Conservation (phyloP, 495 filamentous ascomycete species). For the Trichoderma erinaceum region DNA sequence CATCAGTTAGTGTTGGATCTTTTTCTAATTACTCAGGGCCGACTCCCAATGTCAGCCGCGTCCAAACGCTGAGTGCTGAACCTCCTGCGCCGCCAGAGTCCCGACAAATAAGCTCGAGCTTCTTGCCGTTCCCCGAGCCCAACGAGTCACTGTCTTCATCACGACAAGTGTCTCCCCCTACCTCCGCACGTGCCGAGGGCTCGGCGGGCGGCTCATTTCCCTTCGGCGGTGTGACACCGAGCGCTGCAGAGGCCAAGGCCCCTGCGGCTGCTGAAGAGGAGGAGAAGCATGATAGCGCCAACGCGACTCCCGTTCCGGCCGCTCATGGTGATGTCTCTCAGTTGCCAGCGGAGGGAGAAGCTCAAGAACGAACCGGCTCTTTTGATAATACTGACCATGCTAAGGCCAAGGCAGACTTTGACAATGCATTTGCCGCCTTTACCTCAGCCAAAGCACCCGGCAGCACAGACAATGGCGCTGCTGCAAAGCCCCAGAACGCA, state of each 20-base stretch:
- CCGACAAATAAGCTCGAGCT: slow-evolving; percentile 65
- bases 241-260: background rate
- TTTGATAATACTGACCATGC: slow-evolving; percentile 51
- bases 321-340: slow-evolving; percentile 8
- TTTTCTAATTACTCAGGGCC: slow-evolving; percentile 49
- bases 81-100: slow-evolving; percentile 59
- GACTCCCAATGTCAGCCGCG: slow-evolving; percentile 49
- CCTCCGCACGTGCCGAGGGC: slow-evolving; percentile 35
- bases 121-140: slow-evolving; percentile 58
- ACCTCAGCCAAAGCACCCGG: slow-evolving; percentile 21
- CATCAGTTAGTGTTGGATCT: slow-evolving; percentile 44
- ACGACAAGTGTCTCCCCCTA: slow-evolving; percentile 74
- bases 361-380: slow-evolving; percentile 36
- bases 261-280: slow-evolving; percentile 21
- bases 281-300: slow-evolving; percentile 17
- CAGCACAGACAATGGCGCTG: background rate
- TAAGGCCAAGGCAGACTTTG: slow-evolving; percentile 38
- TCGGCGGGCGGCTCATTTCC: slow-evolving; percentile 10
- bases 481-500: background rate
- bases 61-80: slow-evolving; percentile 41
- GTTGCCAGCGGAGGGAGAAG: slow-evolving; percentile 5
- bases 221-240: background rate
- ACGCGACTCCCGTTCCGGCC: slow-evolving; percentile 12
- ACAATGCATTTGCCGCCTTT: slow-evolving; percentile 43
- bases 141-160: slow-evolving; percentile 68